phyloP scores from a whole-genome alignment of 1,139 yeast genomes.

The Yamadazyma triangularis region DNA sequence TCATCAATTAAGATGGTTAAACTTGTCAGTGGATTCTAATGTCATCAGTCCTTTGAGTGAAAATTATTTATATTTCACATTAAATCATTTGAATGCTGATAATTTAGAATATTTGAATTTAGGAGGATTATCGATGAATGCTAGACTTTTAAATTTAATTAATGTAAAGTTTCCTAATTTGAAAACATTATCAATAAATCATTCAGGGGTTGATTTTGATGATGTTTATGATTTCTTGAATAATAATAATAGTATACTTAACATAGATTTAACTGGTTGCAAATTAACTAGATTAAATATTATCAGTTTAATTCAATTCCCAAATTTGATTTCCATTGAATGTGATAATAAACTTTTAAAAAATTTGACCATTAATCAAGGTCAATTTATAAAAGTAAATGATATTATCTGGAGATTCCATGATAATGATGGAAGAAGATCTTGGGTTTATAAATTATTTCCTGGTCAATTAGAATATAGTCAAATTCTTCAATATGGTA shows the following conservation, averaged over 20 bases:
- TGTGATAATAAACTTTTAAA: conserved; percentile 37
- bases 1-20: conserved; percentile 67
- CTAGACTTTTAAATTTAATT: conserved; percentile 50
- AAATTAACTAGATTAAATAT: conserved; percentile 22
- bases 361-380: conserved; percentile 32
- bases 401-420: conserved; percentile 49
- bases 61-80: conserved; percentile 52
- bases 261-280: conserved; percentile 38
- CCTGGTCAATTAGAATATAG: conserved; percentile 29
- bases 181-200: conserved; percentile 60
- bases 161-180: conserved; percentile 51
- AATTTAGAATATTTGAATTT: conserved; percentile 57
- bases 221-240: conserved; percentile 47
- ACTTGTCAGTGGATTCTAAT: conserved; percentile 67
- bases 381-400: conserved; percentile 28
- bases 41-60: conserved; percentile 60
- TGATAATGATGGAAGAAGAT: conserved; percentile 68
- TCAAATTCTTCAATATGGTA: conserved; percentile 19
- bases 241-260: conserved; percentile 20
- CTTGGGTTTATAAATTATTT: conserved; percentile 69
- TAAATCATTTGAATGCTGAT: conserved; percentile 51
- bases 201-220: conserved; percentile 47
- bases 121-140: conserved; percentile 69
- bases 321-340: conserved; percentile 33
- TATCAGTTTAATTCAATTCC: conserved; percentile 22